Conservation (phyloP, 345 rosid genomes). For the Ceriops zippeliana region DNA sequence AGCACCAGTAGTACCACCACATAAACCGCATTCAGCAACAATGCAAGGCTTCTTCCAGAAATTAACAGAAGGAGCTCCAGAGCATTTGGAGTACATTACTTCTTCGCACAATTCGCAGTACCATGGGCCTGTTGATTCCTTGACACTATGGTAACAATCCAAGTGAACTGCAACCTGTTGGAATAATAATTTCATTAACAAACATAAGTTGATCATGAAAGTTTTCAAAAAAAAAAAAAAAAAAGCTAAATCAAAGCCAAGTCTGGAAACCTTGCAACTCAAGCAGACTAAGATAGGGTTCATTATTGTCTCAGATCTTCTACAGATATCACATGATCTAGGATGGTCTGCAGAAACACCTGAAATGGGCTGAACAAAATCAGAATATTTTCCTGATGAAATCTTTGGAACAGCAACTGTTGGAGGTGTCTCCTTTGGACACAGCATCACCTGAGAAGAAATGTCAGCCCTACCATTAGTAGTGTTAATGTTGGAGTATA, state of each 20-base stretch:
- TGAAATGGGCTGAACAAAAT: slow-evolving; percentile 37
- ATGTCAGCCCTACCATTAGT: slow-evolving; percentile 53
- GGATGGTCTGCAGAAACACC: slow-evolving; percentile 62
- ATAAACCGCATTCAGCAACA: slow-evolving; percentile 66
- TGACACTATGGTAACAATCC: slow-evolving; percentile 85
- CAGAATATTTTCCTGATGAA: slow-evolving; percentile 63
- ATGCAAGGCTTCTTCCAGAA: slow-evolving; percentile 65
- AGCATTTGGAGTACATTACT: slow-evolving; percentile 43
- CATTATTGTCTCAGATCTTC: slow-evolving; percentile 76
- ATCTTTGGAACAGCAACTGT: slow-evolving; percentile 49
- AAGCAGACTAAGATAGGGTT: slow-evolving; percentile 87
- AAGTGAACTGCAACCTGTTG: slow-evolving; percentile 87
- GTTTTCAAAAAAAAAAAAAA: background rate
- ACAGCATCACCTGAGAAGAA: slow-evolving; percentile 50
- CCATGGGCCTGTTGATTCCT: slow-evolving; percentile 89
- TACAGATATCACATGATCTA: slow-evolving; percentile 87
- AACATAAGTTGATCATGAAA: background rate
- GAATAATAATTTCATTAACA: slow-evolving; percentile 25
- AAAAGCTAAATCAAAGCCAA: background rate
- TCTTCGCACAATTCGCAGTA: slow-evolving; percentile 90
- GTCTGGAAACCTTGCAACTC: slow-evolving; percentile 74
- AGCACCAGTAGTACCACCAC: slow-evolving; percentile 94
- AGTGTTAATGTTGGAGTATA: slow-evolving; percentile 19
- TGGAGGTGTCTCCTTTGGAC: slow-evolving; percentile 60
- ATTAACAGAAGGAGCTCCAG: slow-evolving; percentile 52